Evolutionary conservation across 305 asterid genomes (phyloP), one percentile per base, ranked within the genome.

Genomic region (Ruellia speciosa): DNA sequence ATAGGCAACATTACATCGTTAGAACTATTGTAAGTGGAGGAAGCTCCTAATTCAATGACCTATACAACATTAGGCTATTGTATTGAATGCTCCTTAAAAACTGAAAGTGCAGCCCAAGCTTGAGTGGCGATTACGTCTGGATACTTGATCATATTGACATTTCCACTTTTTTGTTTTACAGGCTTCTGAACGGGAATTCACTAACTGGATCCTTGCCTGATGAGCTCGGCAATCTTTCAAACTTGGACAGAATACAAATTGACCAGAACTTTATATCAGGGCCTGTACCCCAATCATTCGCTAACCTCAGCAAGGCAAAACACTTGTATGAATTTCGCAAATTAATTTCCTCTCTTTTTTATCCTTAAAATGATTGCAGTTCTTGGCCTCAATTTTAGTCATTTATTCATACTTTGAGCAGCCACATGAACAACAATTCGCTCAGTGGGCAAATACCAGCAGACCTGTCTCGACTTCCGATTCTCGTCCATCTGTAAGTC

Each of bases 401-500:
- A 47, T 62, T 49, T 52, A 34, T 62, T 50, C 57, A 37, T 50
- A 28, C 57, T 24, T 28, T 72, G 77, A 70, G 59, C 96, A 94
- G 99, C 83, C 99, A 94, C 79, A 87, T 94, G 99, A 94, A 94
- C 69, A 94, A 94, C 73, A 94, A 94, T 78, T 93, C 96, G 41
- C 78, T 93, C 51, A 85, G 95, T 63, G 99, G 97, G 35, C 82
- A 69, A 74, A 93, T 93, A 60, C 99, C 99, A 10, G 59, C 82
- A 4, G 88, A 77, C 74, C 84, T 93, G 66, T 71, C 85, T 71
- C 86, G 65, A 64, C 96, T 93, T 65, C 95, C 97, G 35, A 68
- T 10, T 31, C 96, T 93, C 49, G 78, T 93, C 77, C 99, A 93
- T 76, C 62, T 94, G 99, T 94, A 81, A 85, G 99, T 85, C 41